Percentiles rank a stretch among this genome's conserved stretches.
phyloP scores from a whole-genome alignment of 2,329 filamentous ascomycete genomes.

The Fusarium foetens region DNA sequence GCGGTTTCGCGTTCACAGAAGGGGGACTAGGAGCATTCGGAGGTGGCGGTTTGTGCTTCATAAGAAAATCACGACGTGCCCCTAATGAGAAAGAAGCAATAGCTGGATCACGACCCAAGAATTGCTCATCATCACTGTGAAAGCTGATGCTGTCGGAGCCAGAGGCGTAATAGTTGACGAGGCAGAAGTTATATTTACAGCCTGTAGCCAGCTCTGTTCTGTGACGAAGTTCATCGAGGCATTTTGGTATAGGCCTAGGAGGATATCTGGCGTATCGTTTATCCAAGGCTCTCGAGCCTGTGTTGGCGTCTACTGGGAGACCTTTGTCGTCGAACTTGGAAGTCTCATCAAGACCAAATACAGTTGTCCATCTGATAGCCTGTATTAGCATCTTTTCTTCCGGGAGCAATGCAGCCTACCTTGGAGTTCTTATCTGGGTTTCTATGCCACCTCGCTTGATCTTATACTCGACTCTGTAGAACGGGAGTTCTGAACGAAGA shows the following conservation, averaged over 20 bases:
- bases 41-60: conserved; percentile 77
- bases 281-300: conserved; percentile 53
- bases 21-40: conserved; percentile 48
- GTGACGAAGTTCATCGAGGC: conserved; percentile 70
- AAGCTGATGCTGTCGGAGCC: conserved; percentile 82
- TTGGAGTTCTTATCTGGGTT: conserved; percentile 68
- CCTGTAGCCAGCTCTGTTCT: conserved; percentile 73
- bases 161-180: conserved; percentile 86
- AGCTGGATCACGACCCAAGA: conserved; percentile 73
- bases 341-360: conserved; percentile 70
- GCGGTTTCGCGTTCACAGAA: conserved; percentile 46
- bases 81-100: conserved; percentile 82
- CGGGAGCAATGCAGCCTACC: conserved; percentile 45
- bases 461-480: conserved; percentile 79
- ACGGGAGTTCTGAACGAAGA: conserved; percentile 75
- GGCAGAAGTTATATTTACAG: conserved; percentile 79
- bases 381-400: background rate
- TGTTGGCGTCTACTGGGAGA: conserved; percentile 57
- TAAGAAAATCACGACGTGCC: conserved; percentile 76
- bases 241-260: conserved; percentile 77
- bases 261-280: conserved; percentile 65
- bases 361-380: conserved; percentile 58
- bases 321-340: conserved; percentile 64
- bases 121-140: conserved; percentile 83
- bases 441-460: conserved; percentile 73